These are phyloP conservation scores for Fraxinus quadrangulata DNA, from an alignment of 257 asterid genomes.

Conservation along the genomic window DNA sequence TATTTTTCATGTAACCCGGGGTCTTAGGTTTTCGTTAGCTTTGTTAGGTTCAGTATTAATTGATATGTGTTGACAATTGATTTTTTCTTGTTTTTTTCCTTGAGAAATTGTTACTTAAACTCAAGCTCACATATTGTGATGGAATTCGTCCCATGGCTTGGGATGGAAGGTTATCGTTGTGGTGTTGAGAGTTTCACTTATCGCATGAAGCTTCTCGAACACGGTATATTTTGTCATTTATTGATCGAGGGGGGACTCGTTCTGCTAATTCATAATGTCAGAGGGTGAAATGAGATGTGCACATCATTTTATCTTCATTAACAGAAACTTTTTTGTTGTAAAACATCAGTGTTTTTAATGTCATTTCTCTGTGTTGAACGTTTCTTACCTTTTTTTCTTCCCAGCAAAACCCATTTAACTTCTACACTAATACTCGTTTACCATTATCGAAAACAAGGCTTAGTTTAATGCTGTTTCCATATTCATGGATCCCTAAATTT, in stretches of 20 bases:
- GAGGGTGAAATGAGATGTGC: conserved; percentile 13
- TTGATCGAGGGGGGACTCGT: conserved; percentile 18
- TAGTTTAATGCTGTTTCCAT: neutral
- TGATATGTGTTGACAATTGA: neutral
- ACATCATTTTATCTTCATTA: conserved; percentile 6
- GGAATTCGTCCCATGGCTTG: conserved; percentile 18
- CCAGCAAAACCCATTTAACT: neutral
- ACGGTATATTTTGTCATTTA: neutral
- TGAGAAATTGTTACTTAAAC: conserved; percentile 22
- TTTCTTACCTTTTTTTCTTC: neutral
- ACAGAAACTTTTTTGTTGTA: conserved; percentile 16
- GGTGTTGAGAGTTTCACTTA: conserved; percentile 28
- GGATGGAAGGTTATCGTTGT: conserved; percentile 20
- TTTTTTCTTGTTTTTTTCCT: neutral
- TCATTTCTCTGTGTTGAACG: neutral
- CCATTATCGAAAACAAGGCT: neutral
- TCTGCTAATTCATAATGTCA: conserved; percentile 21
- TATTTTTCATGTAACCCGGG: conserved; percentile 29
- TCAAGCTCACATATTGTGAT: conserved; percentile 21
- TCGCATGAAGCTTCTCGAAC: conserved; percentile 29
- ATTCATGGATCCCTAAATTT: neutral
- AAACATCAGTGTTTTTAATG: neutral
- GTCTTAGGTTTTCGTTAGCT: conserved; percentile 34
- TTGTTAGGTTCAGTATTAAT: conserved; percentile 14
- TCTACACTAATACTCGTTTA: neutral